These are phyloP conservation scores for Leishmania amazonensis DNA, from an alignment of 208 protist species.

Conservation along the genomic window DNA sequence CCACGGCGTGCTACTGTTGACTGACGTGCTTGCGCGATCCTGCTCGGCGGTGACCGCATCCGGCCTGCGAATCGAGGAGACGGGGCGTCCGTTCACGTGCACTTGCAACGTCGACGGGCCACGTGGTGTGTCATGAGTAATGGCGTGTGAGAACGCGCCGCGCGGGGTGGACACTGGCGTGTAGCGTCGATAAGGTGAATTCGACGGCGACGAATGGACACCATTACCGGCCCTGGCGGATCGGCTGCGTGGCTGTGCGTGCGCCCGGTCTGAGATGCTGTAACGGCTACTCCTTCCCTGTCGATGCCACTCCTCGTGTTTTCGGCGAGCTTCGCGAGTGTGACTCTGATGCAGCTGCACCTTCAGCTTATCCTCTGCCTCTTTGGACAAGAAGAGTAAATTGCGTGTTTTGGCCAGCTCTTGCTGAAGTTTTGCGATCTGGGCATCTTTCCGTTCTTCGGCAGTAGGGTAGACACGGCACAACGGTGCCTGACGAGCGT, in stretches of 20 bases:
- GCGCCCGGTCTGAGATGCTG: neutral
- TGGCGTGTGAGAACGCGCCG: constrained; percentile 26
- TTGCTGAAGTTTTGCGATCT: constrained; percentile 57
- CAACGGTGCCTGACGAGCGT: neutral
- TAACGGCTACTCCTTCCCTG: constrained; percentile 4
- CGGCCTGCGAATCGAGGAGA: constrained; percentile 18
- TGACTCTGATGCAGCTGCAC: constrained; percentile 47
- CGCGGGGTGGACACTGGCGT: constrained; percentile 14
- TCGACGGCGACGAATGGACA: neutral
- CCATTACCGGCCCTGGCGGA: constrained; percentile 6
- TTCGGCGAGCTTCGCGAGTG: constrained; percentile 32
- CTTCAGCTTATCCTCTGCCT: constrained; percentile 41
- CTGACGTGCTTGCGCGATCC: constrained; percentile 11
- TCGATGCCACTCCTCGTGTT: constrained; percentile 23
- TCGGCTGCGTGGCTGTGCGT: constrained; percentile 11
- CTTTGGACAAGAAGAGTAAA: constrained; percentile 37
- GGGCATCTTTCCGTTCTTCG: constrained; percentile 35
- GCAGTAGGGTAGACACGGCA: constrained; percentile 11
- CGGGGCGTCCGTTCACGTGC: constrained; percentile 7
- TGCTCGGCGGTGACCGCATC: neutral
- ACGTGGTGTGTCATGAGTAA: constrained; percentile 20
- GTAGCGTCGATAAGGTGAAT: constrained; percentile 6
- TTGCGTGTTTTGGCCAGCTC: constrained; percentile 68
- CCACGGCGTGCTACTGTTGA: constrained; percentile 26
- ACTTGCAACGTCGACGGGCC: neutral